phyloP scores from a whole-genome alignment of 129 eudicot genomes.

The Ambrosia artemisiifolia region DNA sequence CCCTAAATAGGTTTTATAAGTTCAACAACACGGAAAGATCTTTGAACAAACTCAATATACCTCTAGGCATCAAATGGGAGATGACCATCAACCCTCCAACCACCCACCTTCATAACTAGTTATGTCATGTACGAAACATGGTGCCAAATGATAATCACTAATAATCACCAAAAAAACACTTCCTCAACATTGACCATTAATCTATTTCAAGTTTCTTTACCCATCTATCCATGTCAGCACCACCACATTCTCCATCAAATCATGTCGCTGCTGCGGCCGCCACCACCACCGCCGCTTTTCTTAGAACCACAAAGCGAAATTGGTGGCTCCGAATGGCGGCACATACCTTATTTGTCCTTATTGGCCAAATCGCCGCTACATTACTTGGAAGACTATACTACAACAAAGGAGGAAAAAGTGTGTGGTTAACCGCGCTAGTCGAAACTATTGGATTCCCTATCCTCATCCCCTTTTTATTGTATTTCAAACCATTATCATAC shows the following conservation, averaged over 20 bases:
- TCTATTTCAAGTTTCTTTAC: neutral
- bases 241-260: neutral
- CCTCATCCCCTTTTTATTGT: constrained; percentile 32
- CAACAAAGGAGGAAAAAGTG: constrained; percentile 43
- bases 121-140: constrained; percentile 38
- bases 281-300: neutral
- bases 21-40: neutral
- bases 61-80: neutral
- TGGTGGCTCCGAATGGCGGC: constrained; percentile 38
- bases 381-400: constrained; percentile 43
- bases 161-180: constrained; percentile 11
- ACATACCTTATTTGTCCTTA: constrained; percentile 33
- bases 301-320: constrained; percentile 14
- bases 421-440: constrained; percentile 35
- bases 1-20: neutral
- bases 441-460: constrained; percentile 41
- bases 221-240: constrained; percentile 22
- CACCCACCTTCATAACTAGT: constrained; percentile 33
- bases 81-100: constrained; percentile 29
- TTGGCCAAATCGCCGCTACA: constrained; percentile 37
- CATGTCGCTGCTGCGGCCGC: neutral
- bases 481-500: constrained; percentile 24
- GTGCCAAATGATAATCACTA: neutral
- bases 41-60: constrained; percentile 11
- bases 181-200: neutral